Evolutionary conservation across 441 rosid species (phyloP), one percentile per base, ranked within the genome.

Genomic region (Sinapis alba): DNA sequence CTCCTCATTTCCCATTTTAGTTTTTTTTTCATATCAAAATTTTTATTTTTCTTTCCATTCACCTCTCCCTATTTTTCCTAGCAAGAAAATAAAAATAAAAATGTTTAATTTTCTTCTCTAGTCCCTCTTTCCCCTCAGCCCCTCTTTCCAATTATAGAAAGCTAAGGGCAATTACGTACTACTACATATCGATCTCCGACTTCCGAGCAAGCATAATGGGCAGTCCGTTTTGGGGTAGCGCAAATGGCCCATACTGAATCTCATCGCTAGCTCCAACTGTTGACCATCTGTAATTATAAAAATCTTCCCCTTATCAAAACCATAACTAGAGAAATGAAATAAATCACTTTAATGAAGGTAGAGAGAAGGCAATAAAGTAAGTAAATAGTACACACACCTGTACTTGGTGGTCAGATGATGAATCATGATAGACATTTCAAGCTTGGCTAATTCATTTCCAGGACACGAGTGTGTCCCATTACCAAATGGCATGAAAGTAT

Each of bases 191-290:
- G 19, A 20, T 13, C 67, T 78, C 82, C 21, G 73, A n/a, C 82
- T 85, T 94, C 38, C 73, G 74, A 72, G 83, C 74, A 69, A 96
- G 54, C 72, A 73, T 81, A 80, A 96, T 87, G 71, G 98, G 97
- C 79, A 96, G 81, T 20, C 99, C 99, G 70, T 91, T 87, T 81
- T 89, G 91, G 80, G 99, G 99, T 74, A 96, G 97, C 32, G 95
- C 92, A 76, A 96, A 96, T n/a, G 99, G 99, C 38, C 90, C 92
- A 81, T 96, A 96, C 85, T 96, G 98, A 60, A 93, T 93, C 65
- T 97, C 98, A 30, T 76, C 83, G 53, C 83, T 82, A 15, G 86
- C 62, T 72, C 97, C 97, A 82, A 73, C 87, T 38, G 84, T 24
- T 60, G 82, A 75, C 98, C 98, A 96, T 51, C 97, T 96, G 91